Evolutionary conservation across 2,329 filamentous ascomycete genomes (phyloP).

Genomic region (Magnaporthales sp.): DNA sequence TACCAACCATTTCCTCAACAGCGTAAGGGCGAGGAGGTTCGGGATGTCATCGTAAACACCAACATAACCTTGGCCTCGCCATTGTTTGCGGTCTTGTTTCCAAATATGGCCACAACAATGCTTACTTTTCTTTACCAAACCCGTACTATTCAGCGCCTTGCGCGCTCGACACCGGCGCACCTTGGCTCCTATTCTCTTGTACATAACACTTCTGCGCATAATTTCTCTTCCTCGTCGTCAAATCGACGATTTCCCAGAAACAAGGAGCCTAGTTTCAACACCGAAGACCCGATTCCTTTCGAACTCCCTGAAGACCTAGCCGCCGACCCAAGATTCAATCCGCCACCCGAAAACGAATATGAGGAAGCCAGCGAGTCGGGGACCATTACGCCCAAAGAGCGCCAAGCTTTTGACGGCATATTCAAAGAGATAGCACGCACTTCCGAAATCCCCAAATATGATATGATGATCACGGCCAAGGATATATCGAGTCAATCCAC

Average conservation of each 20-base stretch:
- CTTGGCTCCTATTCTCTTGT: slow-evolving; percentile 18
- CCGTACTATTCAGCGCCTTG: slow-evolving; percentile 43
- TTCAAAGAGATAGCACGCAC: slow-evolving; percentile 44
- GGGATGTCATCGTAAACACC: background rate
- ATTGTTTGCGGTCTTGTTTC: background rate
- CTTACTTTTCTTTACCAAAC: slow-evolving; percentile 68
- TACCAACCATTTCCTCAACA: background rate
- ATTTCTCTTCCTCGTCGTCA: background rate
- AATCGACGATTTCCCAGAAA: background rate
- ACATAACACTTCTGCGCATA: slow-evolving; percentile 13
- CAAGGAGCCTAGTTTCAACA: slow-evolving; percentile 7
- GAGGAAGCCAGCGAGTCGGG: slow-evolving; percentile 19
- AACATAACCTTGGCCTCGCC: background rate
- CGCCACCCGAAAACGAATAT: slow-evolving; percentile 13
- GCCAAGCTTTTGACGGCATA: slow-evolving; percentile 39
- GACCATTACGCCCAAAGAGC: slow-evolving; percentile 50
- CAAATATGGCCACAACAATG: slow-evolving; percentile 37
- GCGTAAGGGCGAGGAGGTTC: background rate
- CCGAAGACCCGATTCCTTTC: slow-evolving; percentile 39
- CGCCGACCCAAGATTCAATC: slow-evolving; percentile 14
- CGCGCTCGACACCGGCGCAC: slow-evolving; percentile 14
- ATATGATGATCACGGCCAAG: background rate
- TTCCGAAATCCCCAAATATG: slow-evolving; percentile 6
- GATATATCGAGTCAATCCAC: background rate
- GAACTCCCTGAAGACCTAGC: slow-evolving; percentile 31